These are phyloP conservation scores for Cryptosporidium sp. DNA, from an alignment of 169 alveolate genomes.

Conservation along the genomic window DNA sequence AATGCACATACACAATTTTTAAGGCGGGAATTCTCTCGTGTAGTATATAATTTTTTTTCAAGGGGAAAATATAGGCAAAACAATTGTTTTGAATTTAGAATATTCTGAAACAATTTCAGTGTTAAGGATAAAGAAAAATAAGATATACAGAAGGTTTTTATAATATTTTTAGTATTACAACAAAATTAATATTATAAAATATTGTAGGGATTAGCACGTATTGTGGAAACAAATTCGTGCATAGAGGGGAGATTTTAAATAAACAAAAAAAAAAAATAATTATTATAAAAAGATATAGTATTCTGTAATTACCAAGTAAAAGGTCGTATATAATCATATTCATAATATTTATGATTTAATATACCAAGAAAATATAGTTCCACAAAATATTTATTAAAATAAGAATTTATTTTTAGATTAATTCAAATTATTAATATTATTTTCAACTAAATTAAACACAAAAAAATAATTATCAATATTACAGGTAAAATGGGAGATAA, in stretches of 20 bases:
- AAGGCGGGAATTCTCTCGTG: not conserved
- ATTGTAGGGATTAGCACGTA: not conserved
- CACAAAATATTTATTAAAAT: no score
- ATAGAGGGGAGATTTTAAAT: not conserved
- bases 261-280: no score
- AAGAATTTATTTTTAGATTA: not conserved
- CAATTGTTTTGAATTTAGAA: not conserved
- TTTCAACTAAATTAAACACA: not conserved
- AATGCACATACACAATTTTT: no score
- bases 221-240: slow-evolving; percentile 1
- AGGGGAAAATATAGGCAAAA: not conserved
- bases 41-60: no score
- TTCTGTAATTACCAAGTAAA: not conserved
- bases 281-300: not conserved
- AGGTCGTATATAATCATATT: not conserved
- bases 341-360: no score
- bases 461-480: not conserved
- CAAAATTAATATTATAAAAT: not conserved
- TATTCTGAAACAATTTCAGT: not conserved
- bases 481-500: slow-evolving; percentile 22
- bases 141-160: not conserved
- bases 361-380: not conserved
- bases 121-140: not conserved
- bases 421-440: not conserved
- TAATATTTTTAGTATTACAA: no score